Percentiles rank a stretch among this genome's conserved stretches.
phyloP scores from a whole-genome alignment of 2,329 filamentous ascomycete genomes.

The Colletotrichum costaricense region DNA sequence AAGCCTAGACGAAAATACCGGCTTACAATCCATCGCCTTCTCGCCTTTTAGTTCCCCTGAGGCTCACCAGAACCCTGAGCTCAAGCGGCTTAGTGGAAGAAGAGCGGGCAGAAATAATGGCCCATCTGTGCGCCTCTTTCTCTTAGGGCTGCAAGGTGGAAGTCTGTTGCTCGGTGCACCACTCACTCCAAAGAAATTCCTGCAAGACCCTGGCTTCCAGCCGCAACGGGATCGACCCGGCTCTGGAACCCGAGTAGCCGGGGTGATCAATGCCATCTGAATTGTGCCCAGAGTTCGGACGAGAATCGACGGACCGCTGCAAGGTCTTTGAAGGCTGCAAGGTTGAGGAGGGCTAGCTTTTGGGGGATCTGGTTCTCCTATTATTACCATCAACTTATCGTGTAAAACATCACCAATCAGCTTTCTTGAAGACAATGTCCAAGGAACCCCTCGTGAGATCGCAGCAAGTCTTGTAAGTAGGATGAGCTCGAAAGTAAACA shows the following conservation, averaged over 20 bases:
- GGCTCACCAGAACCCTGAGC: conserved; percentile 24
- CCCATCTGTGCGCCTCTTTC: conserved; percentile 3
- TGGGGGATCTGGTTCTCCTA: background rate
- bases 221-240: conserved; percentile 30
- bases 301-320: conserved; percentile 18
- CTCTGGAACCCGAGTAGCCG: conserved; percentile 19
- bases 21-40: conserved; percentile 6
- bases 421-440: background rate
- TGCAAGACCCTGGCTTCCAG: background rate
- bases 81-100: background rate
- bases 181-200: conserved; percentile 11
- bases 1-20: conserved; percentile 31
- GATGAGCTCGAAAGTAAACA: conserved; percentile 21
- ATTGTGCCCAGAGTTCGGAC: background rate
- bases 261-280: conserved; percentile 26
- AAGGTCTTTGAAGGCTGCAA: background rate
- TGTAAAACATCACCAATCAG: background rate
- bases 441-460: background rate
- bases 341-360: background rate
- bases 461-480: background rate
- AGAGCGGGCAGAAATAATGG: background rate
- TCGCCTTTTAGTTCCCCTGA: conserved; percentile 1
- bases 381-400: background rate
- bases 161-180: conserved; percentile 27
- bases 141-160: background rate